Base-by-base conservation (phyloP, 257 asterid species). In the Ligustrum vulgare region DNA sequence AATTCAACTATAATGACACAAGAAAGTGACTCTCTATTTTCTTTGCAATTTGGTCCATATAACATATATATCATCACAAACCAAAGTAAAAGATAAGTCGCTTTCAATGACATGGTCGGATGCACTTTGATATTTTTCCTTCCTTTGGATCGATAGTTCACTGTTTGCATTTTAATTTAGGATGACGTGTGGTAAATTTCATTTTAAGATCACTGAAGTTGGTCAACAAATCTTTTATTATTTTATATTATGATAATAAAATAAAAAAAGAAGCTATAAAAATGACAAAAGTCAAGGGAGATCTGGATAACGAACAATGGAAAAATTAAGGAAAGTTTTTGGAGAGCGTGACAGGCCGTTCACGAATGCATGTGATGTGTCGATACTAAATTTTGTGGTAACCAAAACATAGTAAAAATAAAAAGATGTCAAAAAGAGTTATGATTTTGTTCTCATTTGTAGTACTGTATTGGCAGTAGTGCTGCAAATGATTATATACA, bases 401-500 rank as follows among this genome's bases (percentile, higher is more conserved):
- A 74, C 78, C 49, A 41, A 65, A 75, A 82, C 77, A 81, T 56
- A 16, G 68, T 64, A 63, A 12, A 34, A 33, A 16, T 64, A 63
- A 12, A 34, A 33, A 16, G 63, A 58, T 36, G 69, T 77, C 78
- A 70, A 77, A 70, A 78, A 28, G 64, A 31, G n/a, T 67, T 51
- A 73, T 65, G 36, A 72, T 73, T 78, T 36, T 58, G 72, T 47
- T 71, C 31, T 74, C 4, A 18, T 8, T 13, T 0, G 28, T 13
- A 36, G 22, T 43, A 1, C 28, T 20, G 10, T 63, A 15, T 6
- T 13, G 73, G 89, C 89, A 90, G 97, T 31, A n/a, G 54, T 69
- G 84, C 75, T 0, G 87, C 82, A 78, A 92, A 85, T 80, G 85
- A 83, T 77, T 92, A 90, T 86, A 69, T 89, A n/a, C 75, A 63